Percentiles rank a stretch among this genome's conserved stretches.
These are phyloP conservation scores for Rhizopogon vulgaris DNA, from an alignment of 768 basidiomycete genomes.

Conservation along the genomic window DNA sequence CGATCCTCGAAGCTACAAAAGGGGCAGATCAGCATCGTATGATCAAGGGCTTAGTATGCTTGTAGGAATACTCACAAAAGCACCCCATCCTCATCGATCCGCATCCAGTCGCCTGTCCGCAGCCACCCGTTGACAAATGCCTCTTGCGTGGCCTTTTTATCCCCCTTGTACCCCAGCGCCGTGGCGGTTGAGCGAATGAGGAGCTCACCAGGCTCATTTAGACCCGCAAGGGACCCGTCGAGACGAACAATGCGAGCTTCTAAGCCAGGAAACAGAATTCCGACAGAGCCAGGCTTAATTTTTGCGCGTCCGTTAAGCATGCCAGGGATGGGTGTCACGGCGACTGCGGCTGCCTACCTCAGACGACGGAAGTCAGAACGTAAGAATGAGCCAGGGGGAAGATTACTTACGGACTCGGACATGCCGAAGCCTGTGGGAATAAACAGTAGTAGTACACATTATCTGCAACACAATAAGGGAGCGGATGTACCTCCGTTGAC, in stretches of 20 bases:
- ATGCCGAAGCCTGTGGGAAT: slow-evolving; percentile 48
- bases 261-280: slow-evolving; percentile 51
- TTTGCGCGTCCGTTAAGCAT: slow-evolving; percentile 33
- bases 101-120: slow-evolving; percentile 65
- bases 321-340: slow-evolving; percentile 35
- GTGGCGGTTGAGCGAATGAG: slow-evolving; percentile 46
- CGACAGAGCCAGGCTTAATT: slow-evolving; percentile 33
- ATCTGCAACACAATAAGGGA: neutral
- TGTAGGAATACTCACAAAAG: slow-evolving; percentile 48
- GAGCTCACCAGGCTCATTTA: slow-evolving; percentile 55
- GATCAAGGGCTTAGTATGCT: no score
- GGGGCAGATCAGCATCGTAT: neutral
- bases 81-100: slow-evolving; percentile 50
- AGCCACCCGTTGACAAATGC: slow-evolving; percentile 70
- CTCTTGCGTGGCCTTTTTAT: slow-evolving; percentile 52
- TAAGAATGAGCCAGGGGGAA: neutral
- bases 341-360: slow-evolving; percentile 13
- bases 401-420: slow-evolving; percentile 45
- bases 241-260: slow-evolving; percentile 49
- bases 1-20: slow-evolving; percentile 63
- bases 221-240: slow-evolving; percentile 43
- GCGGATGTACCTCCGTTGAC: slow-evolving; percentile 36
- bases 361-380: neutral
- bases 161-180: slow-evolving; percentile 59
- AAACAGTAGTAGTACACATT: neutral